phyloP scores from a whole-genome alignment of 345 rosid genomes.

The Eucalyptus polyanthemos region DNA sequence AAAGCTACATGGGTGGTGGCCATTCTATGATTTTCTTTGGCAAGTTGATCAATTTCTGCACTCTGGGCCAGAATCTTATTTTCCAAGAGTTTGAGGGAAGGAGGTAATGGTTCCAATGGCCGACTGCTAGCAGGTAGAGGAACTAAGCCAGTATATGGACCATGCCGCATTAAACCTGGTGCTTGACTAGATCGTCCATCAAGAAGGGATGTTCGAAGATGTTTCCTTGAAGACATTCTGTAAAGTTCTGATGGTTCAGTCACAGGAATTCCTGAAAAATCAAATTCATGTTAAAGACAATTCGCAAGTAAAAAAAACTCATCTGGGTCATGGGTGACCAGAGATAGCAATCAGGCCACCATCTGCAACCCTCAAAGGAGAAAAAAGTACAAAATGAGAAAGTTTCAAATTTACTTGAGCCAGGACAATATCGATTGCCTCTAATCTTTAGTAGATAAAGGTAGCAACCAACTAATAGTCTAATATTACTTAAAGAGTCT shows the following conservation, averaged over 20 bases:
- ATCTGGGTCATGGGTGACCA: background rate
- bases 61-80: slow-evolving; percentile 65
- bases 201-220: slow-evolving; percentile 2
- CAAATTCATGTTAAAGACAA: background rate
- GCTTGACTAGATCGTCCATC: slow-evolving; percentile 13
- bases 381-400: background rate
- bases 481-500: background rate
- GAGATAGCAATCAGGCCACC: background rate
- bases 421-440: background rate
- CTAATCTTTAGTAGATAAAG: background rate
- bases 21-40: slow-evolving; percentile 51
- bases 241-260: background rate
- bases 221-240: slow-evolving; percentile 27
- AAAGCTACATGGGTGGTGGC: slow-evolving; percentile 38
- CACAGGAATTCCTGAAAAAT: background rate
- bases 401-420: background rate
- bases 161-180: slow-evolving; percentile 34
- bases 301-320: background rate
- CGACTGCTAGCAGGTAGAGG: background rate
- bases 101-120: slow-evolving; percentile 11
- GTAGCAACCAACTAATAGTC: background rate
- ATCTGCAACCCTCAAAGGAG: background rate
- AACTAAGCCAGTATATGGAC: slow-evolving; percentile 4
- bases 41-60: slow-evolving; percentile 57
- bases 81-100: slow-evolving; percentile 33